Evolutionary conservation across 2,329 filamentous ascomycete genomes (phyloP), one percentile per base, ranked within the genome.

Genomic region (Cercospora sojina): DNA sequence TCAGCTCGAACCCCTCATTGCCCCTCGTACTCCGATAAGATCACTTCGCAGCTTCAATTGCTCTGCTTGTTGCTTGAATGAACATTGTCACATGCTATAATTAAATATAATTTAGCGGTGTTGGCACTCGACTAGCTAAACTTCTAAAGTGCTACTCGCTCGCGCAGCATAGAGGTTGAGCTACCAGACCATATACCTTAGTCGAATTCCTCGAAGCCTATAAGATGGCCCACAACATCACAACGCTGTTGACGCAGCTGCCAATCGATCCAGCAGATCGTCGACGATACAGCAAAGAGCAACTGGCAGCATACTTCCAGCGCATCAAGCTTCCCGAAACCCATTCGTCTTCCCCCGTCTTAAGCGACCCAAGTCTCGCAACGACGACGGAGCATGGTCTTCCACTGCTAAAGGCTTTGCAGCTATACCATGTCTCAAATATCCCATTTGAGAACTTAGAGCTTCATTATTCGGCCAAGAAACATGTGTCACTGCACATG

Each of bases 391-490:
- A 72, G 31, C 65, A 74, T 68, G 75, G 73, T 12, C 69, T 76
- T 4, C 71, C 70, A 9, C 64, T 77, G 10, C 64, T 77, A 1
- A 62, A 66, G 32, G 72, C 71, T 8, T 55, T 78, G 3, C 70
- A 73, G 16, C 72, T 70, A 13, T 68, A 72, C 16, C 84, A 86
- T 59, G 74, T 86, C 6, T 76, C 77, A 20, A 74, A 78, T 10
- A 79, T 87, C 7, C 84, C 85, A 0, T 88, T 87, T 74, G 85
- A 87, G 29, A 88, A 87, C 68, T 76, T 87, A 10, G 79, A 78
- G 1, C 77, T 88, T 49, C 86, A 88, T 72, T 85, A 85, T 71
- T 83, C 83, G 1, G 75, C 78, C 13, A 78, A 82, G 67, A 82
- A 80, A 43, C 76, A 74, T 10, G 80, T 87, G 27, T 81, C 81